Percentiles rank a stretch among this genome's conserved stretches.
These are phyloP conservation scores for Phytophthora capsici DNA, from an alignment of 352 stramenopile genomes.

Conservation along the genomic window DNA sequence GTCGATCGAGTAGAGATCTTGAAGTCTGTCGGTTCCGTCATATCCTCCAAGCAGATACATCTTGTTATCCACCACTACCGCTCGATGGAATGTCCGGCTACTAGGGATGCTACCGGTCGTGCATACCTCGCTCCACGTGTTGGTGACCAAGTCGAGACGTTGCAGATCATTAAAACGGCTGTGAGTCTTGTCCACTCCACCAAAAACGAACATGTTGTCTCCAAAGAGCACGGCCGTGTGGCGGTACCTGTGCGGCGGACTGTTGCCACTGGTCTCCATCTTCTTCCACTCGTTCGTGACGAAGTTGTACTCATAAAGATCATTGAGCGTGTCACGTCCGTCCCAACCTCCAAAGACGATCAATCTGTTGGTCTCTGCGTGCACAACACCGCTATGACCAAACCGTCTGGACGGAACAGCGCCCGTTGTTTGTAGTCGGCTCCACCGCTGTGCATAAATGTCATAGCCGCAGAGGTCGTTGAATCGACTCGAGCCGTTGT, in stretches of 20 bases:
- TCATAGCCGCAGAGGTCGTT: slow-evolving; percentile 86
- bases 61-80: slow-evolving; percentile 76
- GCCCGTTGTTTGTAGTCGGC: slow-evolving; percentile 51
- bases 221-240: slow-evolving; percentile 86
- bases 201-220: slow-evolving; percentile 91
- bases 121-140: slow-evolving; percentile 87
- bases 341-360: slow-evolving; percentile 91
- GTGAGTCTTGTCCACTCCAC: slow-evolving; percentile 90
- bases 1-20: slow-evolving; percentile 88
- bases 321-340: slow-evolving; percentile 85
- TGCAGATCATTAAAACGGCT: slow-evolving; percentile 89
- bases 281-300: slow-evolving; percentile 72
- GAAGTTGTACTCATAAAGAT: slow-evolving; percentile 84
- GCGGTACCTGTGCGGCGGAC: slow-evolving; percentile 81
- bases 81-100: slow-evolving; percentile 88
- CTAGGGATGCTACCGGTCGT: slow-evolving; percentile 83
- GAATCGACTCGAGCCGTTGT: slow-evolving; percentile 83
- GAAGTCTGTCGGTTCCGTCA: slow-evolving; percentile 82
- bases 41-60: slow-evolving; percentile 91
- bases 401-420: slow-evolving; percentile 73
- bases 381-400: slow-evolving; percentile 84
- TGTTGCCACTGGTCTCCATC: slow-evolving; percentile 57
- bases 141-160: slow-evolving; percentile 75
- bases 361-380: slow-evolving; percentile 67
- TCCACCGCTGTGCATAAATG: slow-evolving; percentile 63